Percentiles rank a stretch among this genome's conserved stretches.
phyloP scores from a whole-genome alignment of 257 asterid species.

The Paulownia fortunei region DNA sequence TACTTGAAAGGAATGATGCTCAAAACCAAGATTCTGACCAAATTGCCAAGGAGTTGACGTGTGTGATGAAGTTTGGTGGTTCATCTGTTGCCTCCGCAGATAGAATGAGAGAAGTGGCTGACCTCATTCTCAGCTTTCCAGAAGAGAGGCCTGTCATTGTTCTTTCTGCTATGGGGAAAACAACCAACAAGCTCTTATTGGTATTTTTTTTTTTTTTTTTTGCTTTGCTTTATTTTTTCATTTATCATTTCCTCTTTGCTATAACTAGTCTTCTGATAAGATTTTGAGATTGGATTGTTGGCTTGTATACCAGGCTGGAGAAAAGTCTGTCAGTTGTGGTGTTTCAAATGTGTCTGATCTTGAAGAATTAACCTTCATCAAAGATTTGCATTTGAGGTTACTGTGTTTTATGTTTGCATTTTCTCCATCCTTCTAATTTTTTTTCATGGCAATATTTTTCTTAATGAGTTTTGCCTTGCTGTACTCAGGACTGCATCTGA shows the following conservation, averaged over 20 bases:
- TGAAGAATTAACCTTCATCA: constrained; percentile 64
- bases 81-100: constrained; percentile 79
- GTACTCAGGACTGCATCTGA: constrained; percentile 69
- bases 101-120: constrained; percentile 77
- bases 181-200: constrained; percentile 71
- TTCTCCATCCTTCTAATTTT: background rate
- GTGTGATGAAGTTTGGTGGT: constrained; percentile 87
- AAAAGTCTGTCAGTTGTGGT: constrained; percentile 83
- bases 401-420: background rate
- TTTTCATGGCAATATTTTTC: constrained; percentile 8
- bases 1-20: constrained; percentile 45
- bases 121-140: constrained; percentile 73
- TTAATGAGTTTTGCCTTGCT: constrained; percentile 23
- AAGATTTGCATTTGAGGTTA: constrained; percentile 77
- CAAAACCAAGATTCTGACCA: constrained; percentile 38
- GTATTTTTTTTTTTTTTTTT: constrained; percentile 43
- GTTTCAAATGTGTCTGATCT: constrained; percentile 71
- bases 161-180: constrained; percentile 92
- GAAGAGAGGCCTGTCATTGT: constrained; percentile 83
- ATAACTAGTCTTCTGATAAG: background rate
- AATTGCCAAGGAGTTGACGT: constrained; percentile 36
- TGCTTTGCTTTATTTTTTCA: background rate
- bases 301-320: constrained; percentile 72
- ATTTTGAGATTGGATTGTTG: background rate
- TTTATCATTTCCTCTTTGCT: background rate